A percentile compares a stretch with the other conserved stretches of the same genome.
phyloP scores from a whole-genome alignment of 1,284 basidiomycete species.

The Xerocomus minutiporus region DNA sequence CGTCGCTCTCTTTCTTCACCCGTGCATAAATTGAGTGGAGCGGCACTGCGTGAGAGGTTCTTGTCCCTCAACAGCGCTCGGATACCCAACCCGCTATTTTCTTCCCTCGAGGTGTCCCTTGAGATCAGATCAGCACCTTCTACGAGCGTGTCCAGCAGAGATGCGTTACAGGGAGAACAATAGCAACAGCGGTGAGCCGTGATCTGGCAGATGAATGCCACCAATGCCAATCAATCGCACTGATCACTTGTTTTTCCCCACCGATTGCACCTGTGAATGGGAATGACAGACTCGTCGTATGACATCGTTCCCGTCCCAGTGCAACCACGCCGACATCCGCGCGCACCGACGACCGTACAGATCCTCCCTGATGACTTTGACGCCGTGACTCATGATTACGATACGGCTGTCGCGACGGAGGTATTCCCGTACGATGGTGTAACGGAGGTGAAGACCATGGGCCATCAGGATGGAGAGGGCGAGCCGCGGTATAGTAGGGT shows the following conservation, averaged over 20 bases:
- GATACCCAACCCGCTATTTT: background rate
- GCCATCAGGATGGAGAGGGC: conserved; percentile 8
- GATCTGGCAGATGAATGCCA: background rate
- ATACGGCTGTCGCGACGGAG: conserved; percentile 25
- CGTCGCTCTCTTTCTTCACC: background rate
- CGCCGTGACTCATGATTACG: conserved; percentile 28
- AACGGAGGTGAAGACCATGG: conserved; percentile 21
- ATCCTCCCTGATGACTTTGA: conserved; percentile 31
- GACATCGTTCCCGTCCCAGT: conserved; percentile 26
- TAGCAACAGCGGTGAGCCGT: conserved; percentile 24
- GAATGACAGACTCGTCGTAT: conserved; percentile 29
- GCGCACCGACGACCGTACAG: conserved; percentile 33
- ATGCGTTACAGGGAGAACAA: conserved; percentile 21
- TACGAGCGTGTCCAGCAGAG: background rate
- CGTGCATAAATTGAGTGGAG: background rate
- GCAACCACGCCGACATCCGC: conserved; percentile 23
- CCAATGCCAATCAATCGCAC: background rate
- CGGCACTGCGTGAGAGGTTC: background rate
- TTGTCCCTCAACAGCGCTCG: background rate
- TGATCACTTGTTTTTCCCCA: conserved; percentile 8
- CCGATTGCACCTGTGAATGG: background rate
- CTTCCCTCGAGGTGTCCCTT: background rate
- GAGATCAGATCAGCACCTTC: background rate
- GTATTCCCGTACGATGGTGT: conserved; percentile 21
- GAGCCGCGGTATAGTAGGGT: conserved; percentile 25